phyloP scores from a whole-genome alignment of 345 rosid species.

The Mercurialis annua region DNA sequence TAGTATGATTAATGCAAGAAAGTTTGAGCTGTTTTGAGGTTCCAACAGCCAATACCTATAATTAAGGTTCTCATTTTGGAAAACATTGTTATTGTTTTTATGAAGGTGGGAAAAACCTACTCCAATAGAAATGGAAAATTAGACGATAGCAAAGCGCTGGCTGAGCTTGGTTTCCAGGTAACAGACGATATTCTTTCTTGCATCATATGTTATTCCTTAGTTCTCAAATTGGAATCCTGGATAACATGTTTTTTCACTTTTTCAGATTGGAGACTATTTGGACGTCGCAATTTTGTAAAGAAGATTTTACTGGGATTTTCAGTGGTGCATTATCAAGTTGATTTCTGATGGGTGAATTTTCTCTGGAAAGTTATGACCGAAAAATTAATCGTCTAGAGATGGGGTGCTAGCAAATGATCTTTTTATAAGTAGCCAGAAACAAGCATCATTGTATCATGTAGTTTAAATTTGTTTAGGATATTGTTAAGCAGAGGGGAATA shows the following conservation, averaged over 20 bases:
- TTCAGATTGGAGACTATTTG: slow-evolving; percentile 90
- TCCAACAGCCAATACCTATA: too few species aligned
- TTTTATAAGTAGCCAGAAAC: background rate
- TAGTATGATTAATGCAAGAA: background rate
- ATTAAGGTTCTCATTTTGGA: slow-evolving; percentile 18
- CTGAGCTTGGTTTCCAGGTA: slow-evolving; percentile 85
- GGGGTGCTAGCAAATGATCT: background rate
- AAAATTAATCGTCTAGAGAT: background rate
- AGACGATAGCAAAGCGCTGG: slow-evolving; percentile 71
- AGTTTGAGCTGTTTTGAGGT: background rate
- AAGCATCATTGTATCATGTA: background rate
- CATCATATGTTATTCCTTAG: background rate
- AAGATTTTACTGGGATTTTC: background rate
- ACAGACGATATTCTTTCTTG: background rate
- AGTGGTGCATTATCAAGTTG: background rate
- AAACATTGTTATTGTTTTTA: slow-evolving; percentile 10
- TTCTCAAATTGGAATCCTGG: background rate
- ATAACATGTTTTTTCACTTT: slow-evolving; percentile 12
- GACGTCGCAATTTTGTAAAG: slow-evolving; percentile 70
- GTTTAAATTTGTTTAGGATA: background rate
- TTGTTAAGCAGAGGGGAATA: background rate
- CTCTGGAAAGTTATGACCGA: background rate
- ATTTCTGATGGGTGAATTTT: background rate
- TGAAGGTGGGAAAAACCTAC: slow-evolving; percentile 77
- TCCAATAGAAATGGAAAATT: slow-evolving; percentile 63